These are phyloP conservation scores for Puccinia coronata DNA, from an alignment of 1,284 basidiomycete genomes.

Conservation along the genomic window DNA sequence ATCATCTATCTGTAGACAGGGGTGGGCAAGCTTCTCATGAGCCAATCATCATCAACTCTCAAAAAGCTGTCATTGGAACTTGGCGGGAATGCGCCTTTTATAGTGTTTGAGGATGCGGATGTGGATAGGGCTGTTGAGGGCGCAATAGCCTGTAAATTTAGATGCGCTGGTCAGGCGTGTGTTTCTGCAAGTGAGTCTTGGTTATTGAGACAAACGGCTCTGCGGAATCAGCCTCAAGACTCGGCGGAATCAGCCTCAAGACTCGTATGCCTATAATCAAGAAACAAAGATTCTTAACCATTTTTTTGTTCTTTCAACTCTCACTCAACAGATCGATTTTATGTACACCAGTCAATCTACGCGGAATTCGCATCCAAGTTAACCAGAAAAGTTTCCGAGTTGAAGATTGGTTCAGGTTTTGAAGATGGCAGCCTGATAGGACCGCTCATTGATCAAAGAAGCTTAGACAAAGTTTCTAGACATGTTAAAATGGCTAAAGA, in stretches of 20 bases:
- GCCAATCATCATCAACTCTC: constrained; percentile 77
- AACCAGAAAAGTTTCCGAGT: constrained; percentile 77
- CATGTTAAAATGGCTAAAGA: constrained; percentile 84
- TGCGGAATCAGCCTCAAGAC: too few species aligned
- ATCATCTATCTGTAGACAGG: constrained; percentile 77
- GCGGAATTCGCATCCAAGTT: constrained; percentile 81
- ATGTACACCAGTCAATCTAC: constrained; percentile 67
- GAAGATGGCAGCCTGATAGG: constrained; percentile 75
- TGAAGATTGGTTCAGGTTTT: constrained; percentile 88
- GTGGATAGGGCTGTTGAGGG: constrained; percentile 88
- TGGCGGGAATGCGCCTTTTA: constrained; percentile 85
- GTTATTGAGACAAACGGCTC: constrained; percentile 50
- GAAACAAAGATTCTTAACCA: background rate
- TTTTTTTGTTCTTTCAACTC: background rate
- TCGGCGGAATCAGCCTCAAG: too few species aligned
- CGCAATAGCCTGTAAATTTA: constrained; percentile 86
- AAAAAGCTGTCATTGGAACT: constrained; percentile 79
- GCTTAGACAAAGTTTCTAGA: constrained; percentile 79
- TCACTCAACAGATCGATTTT: constrained; percentile 32
- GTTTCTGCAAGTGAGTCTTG: constrained; percentile 59
- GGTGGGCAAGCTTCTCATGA: constrained; percentile 86
- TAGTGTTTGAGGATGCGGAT: constrained; percentile 95
- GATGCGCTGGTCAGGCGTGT: constrained; percentile 86
- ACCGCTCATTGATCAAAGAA: constrained; percentile 83
- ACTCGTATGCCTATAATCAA: too few species aligned